A percentile compares a stretch with the other conserved stretches of the same genome.
These are phyloP conservation scores for Calonectria crousiana DNA, from an alignment of 2,329 filamentous ascomycete species.

Conservation along the genomic window DNA sequence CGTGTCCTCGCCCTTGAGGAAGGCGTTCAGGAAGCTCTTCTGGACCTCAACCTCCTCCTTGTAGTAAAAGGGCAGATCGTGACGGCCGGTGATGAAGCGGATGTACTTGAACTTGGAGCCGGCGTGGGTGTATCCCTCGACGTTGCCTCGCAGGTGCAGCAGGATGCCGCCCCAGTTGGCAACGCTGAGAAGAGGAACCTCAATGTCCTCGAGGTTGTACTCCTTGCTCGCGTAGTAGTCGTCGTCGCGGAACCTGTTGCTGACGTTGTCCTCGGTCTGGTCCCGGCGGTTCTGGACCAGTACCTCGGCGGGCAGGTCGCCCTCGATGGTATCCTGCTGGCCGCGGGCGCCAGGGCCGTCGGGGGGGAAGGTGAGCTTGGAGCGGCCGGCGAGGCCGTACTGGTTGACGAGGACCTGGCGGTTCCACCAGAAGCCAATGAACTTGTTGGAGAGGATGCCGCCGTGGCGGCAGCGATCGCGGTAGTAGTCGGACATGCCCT, in stretches of 20 bases:
- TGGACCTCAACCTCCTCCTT: slow-evolving; percentile 76
- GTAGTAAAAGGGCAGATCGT: slow-evolving; percentile 81
- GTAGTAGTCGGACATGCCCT: slow-evolving; percentile 68
- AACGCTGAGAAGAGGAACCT: slow-evolving; percentile 75
- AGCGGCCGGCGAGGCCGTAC: slow-evolving; percentile 61
- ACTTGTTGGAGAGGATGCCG: slow-evolving; percentile 69
- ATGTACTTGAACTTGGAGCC: slow-evolving; percentile 77
- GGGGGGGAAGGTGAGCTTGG: slow-evolving; percentile 18
- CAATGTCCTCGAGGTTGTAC: slow-evolving; percentile 73
- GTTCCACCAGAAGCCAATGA: slow-evolving; percentile 58
- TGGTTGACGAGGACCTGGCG: slow-evolving; percentile 64
- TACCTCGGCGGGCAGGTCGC: slow-evolving; percentile 66
- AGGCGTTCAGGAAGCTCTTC: slow-evolving; percentile 76
- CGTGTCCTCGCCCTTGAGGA: slow-evolving; percentile 75
- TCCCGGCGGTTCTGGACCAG: slow-evolving; percentile 62
- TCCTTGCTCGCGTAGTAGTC: slow-evolving; percentile 75
- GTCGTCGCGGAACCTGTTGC: slow-evolving; percentile 70
- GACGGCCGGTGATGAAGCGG: slow-evolving; percentile 76
- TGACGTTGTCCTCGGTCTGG: slow-evolving; percentile 59
- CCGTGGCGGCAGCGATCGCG: slow-evolving; percentile 71
- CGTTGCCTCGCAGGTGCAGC: slow-evolving; percentile 76
- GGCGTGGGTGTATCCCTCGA: slow-evolving; percentile 73
- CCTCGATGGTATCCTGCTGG: slow-evolving; percentile 65
- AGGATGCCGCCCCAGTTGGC: slow-evolving; percentile 80
- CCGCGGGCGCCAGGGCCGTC: slow-evolving; percentile 21